Evolutionary conservation across 2,329 filamentous ascomycete genomes (phyloP), one percentile per base, ranked within the genome.

Genomic region (Aspergillus floridensis): DNA sequence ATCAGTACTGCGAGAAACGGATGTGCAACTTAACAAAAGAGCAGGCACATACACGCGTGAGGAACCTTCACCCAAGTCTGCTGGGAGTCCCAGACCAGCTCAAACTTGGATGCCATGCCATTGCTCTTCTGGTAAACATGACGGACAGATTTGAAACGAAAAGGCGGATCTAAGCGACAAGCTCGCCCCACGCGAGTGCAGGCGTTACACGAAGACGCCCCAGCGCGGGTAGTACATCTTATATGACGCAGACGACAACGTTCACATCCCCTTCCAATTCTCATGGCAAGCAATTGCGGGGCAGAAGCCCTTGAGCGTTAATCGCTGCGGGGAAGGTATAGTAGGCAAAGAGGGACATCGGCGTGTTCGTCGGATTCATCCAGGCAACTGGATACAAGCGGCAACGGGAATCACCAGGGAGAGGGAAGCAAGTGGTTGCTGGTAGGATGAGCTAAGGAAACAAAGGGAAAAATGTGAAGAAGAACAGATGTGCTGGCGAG

Each of bases 161-260:
- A 74, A 1, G 66, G 71, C 14, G 72, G 71, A 56, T 73, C 71
- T 3, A 74, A 65, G 55, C 67, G 70, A 56, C 72, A 74, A 1
- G 53, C 59, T 7, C 69, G 68, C 29, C 66, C 68, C 21, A 74
- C 60, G 19, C 69, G 70, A 8, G 63, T 51, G 56, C 72, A 74
- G 32, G 68, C 59, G 31, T 66, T 68, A 57, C 72, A 74, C 2
- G 70, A 60, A 8, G 69, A 66, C 7, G 70, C 68, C 3, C 69
- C 71, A 1, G 59, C 38, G 6, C 63, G 63, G 49, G 73, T 67
- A 6, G 68, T 70, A 49, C 72, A 74, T 53, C 70, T 70, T 35
- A 74, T 72, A 67, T 74, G 72, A 61, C 72, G 72, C 71, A 71
- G 58, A 32, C 72, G 72, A 68, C 72, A 74, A 61, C 68, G 64